Base-by-base conservation (phyloP, 2,329 filamentous ascomycete species). In the Chalaropsis ovoidea region DNA sequence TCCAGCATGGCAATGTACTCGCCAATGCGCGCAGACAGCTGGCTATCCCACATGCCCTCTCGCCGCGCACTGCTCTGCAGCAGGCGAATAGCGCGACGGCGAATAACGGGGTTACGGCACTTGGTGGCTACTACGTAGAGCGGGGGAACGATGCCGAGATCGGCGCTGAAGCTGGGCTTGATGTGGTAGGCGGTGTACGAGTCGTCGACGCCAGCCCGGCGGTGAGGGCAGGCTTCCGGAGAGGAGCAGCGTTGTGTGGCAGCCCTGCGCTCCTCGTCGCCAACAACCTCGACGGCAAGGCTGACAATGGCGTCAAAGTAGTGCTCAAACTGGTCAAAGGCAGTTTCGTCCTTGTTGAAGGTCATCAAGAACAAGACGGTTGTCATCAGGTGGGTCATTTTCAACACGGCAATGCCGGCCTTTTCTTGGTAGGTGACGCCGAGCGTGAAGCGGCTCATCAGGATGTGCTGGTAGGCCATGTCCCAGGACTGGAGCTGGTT, bases 31-130 rank as follows among this genome's bases (percentile, higher is more conserved):
- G 82, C 81, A 11, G 79, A 77, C 67, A 85, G 76, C 69, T 82
- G 79, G 70, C 81, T 85, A 70, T 89, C 85, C 86, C 86, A 88
- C 79, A 88, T 85, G 24, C 83, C 85, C 73, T 88, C 86, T 61
- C 85, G 77, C 58, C 85, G 78, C 7, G 83, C 80, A 70, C 81
- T 84, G 69, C 79, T 82, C 62, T 78, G 77, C 65, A 88, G 74
- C 45, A 88, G 73, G 71, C 82, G 78, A 52, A 88, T 84, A 7
- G 86, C 85, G 68, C 82, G 80, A 19, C 83, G 77, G 22, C 86
- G 80, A 42, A 82, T 77, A 1, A 75, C 69, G 0, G 80, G 78
- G 67, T 86, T 80, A 11, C 84, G 80, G 70, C 85, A 88, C 71
- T 86, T 86, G 6, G 82, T 86, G 6, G 82, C 85, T n/a, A 85